Conservation (phyloP, 345 rosid species). For the Citrus reticulata region DNA sequence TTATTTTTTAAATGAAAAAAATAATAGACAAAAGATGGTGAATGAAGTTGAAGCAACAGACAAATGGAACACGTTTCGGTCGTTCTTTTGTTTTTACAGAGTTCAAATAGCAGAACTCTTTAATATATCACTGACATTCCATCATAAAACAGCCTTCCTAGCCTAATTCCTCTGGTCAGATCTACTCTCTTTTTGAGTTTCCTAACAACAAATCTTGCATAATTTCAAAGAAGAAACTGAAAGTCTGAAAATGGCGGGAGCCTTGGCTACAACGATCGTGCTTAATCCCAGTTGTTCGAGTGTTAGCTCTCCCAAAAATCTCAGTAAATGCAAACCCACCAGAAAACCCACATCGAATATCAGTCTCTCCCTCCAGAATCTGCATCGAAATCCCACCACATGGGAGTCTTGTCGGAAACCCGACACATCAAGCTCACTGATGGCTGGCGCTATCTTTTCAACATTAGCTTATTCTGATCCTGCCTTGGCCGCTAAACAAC, state of each 20-base stretch:
- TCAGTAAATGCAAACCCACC: slow-evolving; percentile 31
- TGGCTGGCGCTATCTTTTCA: slow-evolving; percentile 73
- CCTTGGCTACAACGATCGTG: slow-evolving; percentile 54
- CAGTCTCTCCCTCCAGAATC: slow-evolving; percentile 25
- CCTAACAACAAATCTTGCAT: not conserved
- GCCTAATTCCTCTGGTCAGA: not conserved
- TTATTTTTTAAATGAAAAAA: too few species aligned
- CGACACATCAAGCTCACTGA: slow-evolving; percentile 12
- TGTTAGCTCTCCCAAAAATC: slow-evolving; percentile 28
- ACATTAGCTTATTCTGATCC: slow-evolving; percentile 57
- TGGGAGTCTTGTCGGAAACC: slow-evolving; percentile 22
- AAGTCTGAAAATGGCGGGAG: slow-evolving; percentile 37
- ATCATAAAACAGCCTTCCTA: not conserved
- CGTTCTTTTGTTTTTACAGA: too few species aligned
- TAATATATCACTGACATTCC: slow-evolving; percentile 14
- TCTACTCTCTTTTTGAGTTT: not conserved
- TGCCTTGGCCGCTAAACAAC: slow-evolving; percentile 71
- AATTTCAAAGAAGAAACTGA: not conserved
- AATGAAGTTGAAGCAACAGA: too few species aligned
- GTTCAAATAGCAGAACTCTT: too few species aligned
- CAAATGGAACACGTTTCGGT: too few species aligned
- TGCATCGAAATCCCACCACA: slow-evolving; percentile 39
- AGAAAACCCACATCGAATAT: slow-evolving; percentile 19
- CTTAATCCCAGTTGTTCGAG: slow-evolving; percentile 48
- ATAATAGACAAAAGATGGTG: too few species aligned